Percentiles rank a stretch among this genome's conserved stretches.
Evolutionary conservation across 768 basidiomycete genomes (phyloP).

Genomic region (Russula foetens): DNA sequence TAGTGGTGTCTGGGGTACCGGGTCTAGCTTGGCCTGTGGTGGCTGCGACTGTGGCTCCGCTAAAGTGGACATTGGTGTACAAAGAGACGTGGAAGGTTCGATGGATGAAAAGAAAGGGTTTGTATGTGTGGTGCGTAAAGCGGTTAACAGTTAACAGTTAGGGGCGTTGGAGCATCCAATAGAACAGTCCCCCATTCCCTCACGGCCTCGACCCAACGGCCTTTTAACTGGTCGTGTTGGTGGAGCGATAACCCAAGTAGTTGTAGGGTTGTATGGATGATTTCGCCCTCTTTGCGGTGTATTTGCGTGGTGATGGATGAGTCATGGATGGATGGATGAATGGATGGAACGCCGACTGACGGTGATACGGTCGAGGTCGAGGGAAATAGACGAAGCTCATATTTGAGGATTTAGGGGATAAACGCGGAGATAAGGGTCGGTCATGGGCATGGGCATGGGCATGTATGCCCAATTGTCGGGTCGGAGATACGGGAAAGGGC

Average conservation of each 20-base stretch:
- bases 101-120: neutral
- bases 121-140: too few species aligned
- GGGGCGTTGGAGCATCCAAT: neutral
- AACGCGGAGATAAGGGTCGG: neutral
- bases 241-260: neutral
- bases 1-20: neutral
- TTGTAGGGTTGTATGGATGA: too few species aligned
- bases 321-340: too few species aligned
- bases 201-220: neutral
- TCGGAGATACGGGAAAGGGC: too few species aligned
- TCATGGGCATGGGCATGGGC: neutral
- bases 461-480: too few species aligned
- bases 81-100: neutral
- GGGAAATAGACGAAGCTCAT: too few species aligned
- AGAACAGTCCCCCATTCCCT: neutral
- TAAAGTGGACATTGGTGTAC: neutral
- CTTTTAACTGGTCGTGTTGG: neutral
- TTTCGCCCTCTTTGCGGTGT: too few species aligned
- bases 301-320: too few species aligned
- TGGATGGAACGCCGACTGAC: too few species aligned
- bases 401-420: too few species aligned
- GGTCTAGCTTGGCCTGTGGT: neutral
- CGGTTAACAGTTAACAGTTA: neutral
- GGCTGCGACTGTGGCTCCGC: neutral
- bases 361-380: too few species aligned